Evolutionary conservation across 257 asterid species (phyloP), one percentile per base, ranked within the genome.

Genomic region (Solanum stenotomum): DNA sequence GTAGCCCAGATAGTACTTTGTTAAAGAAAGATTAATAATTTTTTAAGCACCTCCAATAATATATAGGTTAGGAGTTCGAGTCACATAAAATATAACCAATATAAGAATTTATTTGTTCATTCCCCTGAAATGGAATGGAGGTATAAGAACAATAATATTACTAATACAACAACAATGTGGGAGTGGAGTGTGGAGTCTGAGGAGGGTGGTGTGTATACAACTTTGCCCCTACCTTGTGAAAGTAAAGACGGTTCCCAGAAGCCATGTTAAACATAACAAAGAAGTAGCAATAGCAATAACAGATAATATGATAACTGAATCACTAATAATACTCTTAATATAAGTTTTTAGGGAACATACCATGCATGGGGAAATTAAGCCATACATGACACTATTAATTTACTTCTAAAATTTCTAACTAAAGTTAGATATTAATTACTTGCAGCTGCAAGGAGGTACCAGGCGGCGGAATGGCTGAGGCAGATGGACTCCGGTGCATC

Each of bases 381-480:
- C 23, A 78, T 14, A 42, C 23, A n/a, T 25, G 59, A 38, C 59
- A 25, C 63, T 7, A 52, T 4, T 22, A 13, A 14, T 42, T 78
- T n/a, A 56, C 37, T 78, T 42, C 5, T 25, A 78, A 78, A 79
- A 8, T 79, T 18, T 16, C 23, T 1, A 27, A 10, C 31, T 27
- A 79, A 46, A 33, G 11, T 7, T 81, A 46, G 68, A 25, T 16
- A 27, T 15, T 15, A 23, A 86, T 65, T 65, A 65, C 18, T 68
- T 87, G 85, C 94, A 96, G 99, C 98, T 86, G 86, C 90, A 70
- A 91, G 99, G 92, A 92, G 99, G 87, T 92, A 93, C 87, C 96
- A 94, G 92, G 99, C 99, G 72, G 93, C 94, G 70, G 93, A 94
- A 94, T 96, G 99, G 99, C 98, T 96, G 76, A 92, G 95, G 63